Base-by-base conservation (phyloP, 202 grass and related monocot genomes). In the Carex arenaria region DNA sequence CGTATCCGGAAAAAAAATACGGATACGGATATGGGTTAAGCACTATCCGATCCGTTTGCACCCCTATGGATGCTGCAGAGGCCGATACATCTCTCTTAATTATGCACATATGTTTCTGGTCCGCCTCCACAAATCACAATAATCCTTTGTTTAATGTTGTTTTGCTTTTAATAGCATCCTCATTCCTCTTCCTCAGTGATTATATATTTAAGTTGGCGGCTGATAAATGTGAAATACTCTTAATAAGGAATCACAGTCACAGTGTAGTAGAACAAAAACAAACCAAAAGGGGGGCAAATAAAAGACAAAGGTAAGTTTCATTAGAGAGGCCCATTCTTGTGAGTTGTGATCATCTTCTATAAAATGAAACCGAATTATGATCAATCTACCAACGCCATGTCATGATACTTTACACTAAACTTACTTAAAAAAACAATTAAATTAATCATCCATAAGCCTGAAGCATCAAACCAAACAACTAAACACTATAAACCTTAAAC, bases 381-480 rank as follows among this genome's bases (percentile, higher is more conserved):
- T 75, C 23, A 57, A 59, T 36, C 51, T 34, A 17, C n/a, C 45
- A 74, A 75, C 17, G 43, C 47, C 22, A 75, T 11, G 51, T 36
- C 73, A 77, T 36, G 2, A 57, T 34, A n/a, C 52, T 77, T 77
- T 59, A 77, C 73, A 77, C 30, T 77, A 36, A 59, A 14, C 73
- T 77, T 34, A 18, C 34, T 36, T 36, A 4, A 40, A 1, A 77
- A 32, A 17, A 76, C n/a, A 77, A 57, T 36, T 57, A 77, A 61
- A 80, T 80, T 80, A 80, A 80, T 80, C 56, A 80, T 80, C 42
- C 78, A 61, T 64, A 47, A 64, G 36, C 34, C 61, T 26, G 64
- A 80, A 64, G 26, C 56, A 59, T 32, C 56, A 80, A 80, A 63
- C 36, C 36, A 23, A 43, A 17, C 61, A 49, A 40, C 34, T 64